Conservation (phyloP, 306 rosid species). For the Trifolium pratense region DNA sequence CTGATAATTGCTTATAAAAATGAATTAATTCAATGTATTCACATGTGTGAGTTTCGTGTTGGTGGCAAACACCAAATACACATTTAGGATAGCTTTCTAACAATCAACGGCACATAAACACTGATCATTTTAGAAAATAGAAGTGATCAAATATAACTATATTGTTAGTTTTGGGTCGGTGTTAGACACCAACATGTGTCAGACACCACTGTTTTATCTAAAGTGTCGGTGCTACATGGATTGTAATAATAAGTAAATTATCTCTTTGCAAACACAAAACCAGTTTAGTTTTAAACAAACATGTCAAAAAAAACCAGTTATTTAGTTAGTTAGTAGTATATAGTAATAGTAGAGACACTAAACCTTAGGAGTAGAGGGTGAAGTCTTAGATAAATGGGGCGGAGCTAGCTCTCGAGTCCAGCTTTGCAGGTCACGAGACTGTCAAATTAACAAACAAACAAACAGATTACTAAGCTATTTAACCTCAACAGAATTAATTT, state of each 20-base stretch:
- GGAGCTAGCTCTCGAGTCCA: constrained; percentile 83
- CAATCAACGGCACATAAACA: no score
- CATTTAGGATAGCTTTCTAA: no score
- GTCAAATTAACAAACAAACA: constrained; percentile 45
- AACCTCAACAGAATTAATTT: constrained; percentile 5
- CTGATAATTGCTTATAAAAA: no score
- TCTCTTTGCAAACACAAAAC: not conserved
- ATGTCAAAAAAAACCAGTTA: constrained; percentile 28
- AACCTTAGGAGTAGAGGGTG: constrained; percentile 77
- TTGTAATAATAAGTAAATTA: not conserved
- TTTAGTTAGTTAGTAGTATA: not conserved
- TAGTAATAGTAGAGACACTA: no score
- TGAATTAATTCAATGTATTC: no score
- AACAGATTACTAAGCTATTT: constrained; percentile 25
- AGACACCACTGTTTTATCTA: not conserved
- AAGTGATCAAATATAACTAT: not conserved
- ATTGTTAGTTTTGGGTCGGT: no score
- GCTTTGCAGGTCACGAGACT: constrained; percentile 75
- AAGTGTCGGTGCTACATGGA: not conserved
- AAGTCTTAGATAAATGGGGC: constrained; percentile 65
- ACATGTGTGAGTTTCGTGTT: no score
- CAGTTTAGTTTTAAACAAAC: constrained; percentile 14
- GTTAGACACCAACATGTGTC: no score
- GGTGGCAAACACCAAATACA: no score
- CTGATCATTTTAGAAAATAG: no score